These are phyloP conservation scores for Chamaecyparis obtusa DNA, from an alignment of 75 land plant genomes.

Conservation along the genomic window DNA sequence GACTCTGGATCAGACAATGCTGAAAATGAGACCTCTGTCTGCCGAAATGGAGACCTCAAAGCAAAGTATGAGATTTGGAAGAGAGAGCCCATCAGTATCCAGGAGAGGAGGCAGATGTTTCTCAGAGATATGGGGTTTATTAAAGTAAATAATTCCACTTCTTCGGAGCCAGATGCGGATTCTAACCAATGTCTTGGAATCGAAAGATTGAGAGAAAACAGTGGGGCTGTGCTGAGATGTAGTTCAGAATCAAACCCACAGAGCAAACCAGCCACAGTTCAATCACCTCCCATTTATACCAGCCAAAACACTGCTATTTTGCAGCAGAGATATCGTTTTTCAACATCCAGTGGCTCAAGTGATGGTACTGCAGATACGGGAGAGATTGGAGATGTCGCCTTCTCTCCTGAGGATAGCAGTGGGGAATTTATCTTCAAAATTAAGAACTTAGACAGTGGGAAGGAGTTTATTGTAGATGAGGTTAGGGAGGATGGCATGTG, in stretches of 20 bases:
- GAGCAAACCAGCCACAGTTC: too few species aligned
- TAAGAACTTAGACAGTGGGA: slow-evolving; percentile 54
- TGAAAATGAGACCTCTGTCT: neutral
- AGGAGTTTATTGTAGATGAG: slow-evolving; percentile 37
- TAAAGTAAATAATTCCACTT: slow-evolving; percentile 8
- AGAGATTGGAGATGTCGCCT: neutral
- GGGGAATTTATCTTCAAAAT: slow-evolving; percentile 32
- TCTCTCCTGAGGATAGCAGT: neutral
- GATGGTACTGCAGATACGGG: slow-evolving; percentile 9
- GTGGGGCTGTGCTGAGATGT: slow-evolving; percentile 42
- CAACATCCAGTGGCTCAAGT: slow-evolving; percentile 11
- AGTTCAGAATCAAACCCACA: neutral
- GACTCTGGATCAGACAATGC: slow-evolving; percentile 22
- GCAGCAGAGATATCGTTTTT: slow-evolving; percentile 18
- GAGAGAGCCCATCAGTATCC: slow-evolving; percentile 57
- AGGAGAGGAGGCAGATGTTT: slow-evolving; percentile 58
- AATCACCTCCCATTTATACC: neutral
- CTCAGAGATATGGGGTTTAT: slow-evolving; percentile 48
- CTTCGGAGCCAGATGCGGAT: neutral
- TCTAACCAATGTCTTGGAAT: slow-evolving; percentile 12
- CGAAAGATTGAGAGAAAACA: slow-evolving; percentile 30
- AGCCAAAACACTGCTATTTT: slow-evolving; percentile 17
- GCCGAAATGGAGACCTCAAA: neutral
- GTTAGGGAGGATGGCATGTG: slow-evolving; percentile 29
- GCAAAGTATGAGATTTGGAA: slow-evolving; percentile 62